Conservation (phyloP, 179 eudicot species). For the Beta macrorhiza region DNA sequence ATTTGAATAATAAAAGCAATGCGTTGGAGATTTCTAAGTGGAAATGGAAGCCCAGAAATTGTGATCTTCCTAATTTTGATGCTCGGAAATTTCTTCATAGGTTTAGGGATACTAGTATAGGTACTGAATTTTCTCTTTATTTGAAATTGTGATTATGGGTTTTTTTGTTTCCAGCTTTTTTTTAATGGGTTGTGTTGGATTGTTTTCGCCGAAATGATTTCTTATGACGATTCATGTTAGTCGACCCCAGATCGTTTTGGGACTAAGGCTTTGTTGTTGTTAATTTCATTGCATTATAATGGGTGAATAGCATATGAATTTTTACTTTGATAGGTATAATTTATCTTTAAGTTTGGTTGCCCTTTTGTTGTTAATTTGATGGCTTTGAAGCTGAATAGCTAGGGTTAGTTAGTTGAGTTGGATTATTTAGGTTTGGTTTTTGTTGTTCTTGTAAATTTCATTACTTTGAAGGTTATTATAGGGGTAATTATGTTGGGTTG, state of each 20-base stretch:
- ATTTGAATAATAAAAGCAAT: slow-evolving; percentile 57
- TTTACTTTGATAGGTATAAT: not conserved
- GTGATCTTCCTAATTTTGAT: slow-evolving; percentile 67
- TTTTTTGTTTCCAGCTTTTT: not conserved
- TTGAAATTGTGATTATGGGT: not conserved
- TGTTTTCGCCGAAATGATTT: no score
- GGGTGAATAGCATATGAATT: not conserved
- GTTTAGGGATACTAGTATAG: slow-evolving; percentile 61
- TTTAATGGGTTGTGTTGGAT: not conserved
- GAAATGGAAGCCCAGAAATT: slow-evolving; percentile 73
- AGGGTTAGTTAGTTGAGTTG: not conserved
- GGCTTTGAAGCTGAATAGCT: no score
- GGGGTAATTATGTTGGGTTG: not conserved
- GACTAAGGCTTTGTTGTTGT: not conserved
- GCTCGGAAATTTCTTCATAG: slow-evolving; percentile 51
- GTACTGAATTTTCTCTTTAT: slow-evolving; percentile 33
- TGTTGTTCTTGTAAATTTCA: not conserved
- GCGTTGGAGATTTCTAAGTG: slow-evolving; percentile 63
- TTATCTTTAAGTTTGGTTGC: not conserved
- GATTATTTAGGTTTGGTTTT: not conserved
- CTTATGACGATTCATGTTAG: no score
- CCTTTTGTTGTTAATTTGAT: not conserved
- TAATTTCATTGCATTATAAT: slow-evolving; percentile 15
- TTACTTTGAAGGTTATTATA: not conserved
- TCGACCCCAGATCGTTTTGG: no score